Evolutionary conservation across 352 stramenopile species (phyloP), one percentile per base, ranked within the genome.

Genomic region (Pythium brachiatum): DNA sequence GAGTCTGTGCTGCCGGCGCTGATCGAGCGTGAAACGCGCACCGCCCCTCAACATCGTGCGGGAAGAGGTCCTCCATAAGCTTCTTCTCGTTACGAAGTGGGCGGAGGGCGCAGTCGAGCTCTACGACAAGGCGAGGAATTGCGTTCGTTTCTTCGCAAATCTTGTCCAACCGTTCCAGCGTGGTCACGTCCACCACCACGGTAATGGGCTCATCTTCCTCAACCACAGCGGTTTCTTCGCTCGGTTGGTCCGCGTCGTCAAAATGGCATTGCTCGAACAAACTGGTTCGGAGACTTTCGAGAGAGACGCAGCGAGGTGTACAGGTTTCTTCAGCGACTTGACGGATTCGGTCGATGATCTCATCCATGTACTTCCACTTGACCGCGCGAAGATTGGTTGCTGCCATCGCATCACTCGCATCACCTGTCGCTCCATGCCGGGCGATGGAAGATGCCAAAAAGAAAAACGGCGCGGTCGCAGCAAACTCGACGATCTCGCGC

Each of bases 301-400:
- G 41, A 6, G 41, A 21, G 3, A 27, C 11, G n/a, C 21, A 25
- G 26, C n/a, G 41, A 48, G 41, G 41, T 11, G 8, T 8, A 48
- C 41, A 48, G 3, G 41, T 48, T 13, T 48, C 41, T 11, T 48
- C 41, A 16, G 41, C n/a, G 7, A 48, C 20, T 11, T 48, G 41
- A 26, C 41, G 41, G 2, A 48, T 48, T 27, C 41, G 41, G 20
- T 48, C 20, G 9, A 48, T n/a, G 41, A 48, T 48, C n/a, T 48
- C 41, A 8, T 48, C 41, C n/a, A 48, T 48, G 41, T 48, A 48
- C 26, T 48, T 48, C 41, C 41, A 48, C 6, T 48, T 48, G 15
- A 48, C 41, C 7, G 41, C 41, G 18, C 41, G 41, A 7, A 48
- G 41, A 48, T 48, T 48, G 9, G 41, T 48, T 9, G 41, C 26